phyloP scores from a whole-genome alignment of 2,329 filamentous ascomycete genomes.

The Xylaria sp. region DNA sequence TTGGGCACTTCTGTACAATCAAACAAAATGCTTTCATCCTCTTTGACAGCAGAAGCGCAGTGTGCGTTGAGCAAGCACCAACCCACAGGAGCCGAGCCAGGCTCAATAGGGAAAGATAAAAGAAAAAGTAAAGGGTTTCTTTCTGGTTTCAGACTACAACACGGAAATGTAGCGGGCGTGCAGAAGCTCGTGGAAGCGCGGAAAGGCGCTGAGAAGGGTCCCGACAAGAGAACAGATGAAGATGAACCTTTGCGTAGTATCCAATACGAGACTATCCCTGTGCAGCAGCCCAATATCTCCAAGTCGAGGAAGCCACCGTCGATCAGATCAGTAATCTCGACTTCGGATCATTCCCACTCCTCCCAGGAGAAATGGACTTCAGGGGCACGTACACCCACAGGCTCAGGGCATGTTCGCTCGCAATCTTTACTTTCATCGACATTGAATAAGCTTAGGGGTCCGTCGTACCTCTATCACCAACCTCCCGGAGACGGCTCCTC shows the following conservation, averaged over 20 bases:
- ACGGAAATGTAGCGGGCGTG: conserved; percentile 43
- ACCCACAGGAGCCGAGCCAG: conserved; percentile 10
- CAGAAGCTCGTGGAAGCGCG: conserved; percentile 43
- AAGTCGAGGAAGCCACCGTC: conserved; percentile 45
- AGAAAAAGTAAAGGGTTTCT: conserved; percentile 47
- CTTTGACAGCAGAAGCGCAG: conserved; percentile 30
- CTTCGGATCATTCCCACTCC: conserved; percentile 46
- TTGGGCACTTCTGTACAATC: conserved; percentile 40
- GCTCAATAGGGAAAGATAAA: conserved; percentile 39
- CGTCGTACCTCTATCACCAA: conserved; percentile 49
- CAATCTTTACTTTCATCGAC: conserved; percentile 49
- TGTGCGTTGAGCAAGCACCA: conserved; percentile 39
- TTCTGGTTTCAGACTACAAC: conserved; percentile 44
- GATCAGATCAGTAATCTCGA: conserved; percentile 44
- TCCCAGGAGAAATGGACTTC: conserved; percentile 45
- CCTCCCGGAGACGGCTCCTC: conserved; percentile 34
- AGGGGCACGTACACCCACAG: conserved; percentile 38
- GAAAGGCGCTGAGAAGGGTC: conserved; percentile 37
- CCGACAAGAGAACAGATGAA: conserved; percentile 38
- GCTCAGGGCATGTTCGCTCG: conserved; percentile 45
- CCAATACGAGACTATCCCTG: conserved; percentile 34
- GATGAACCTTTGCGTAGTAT: conserved; percentile 29
- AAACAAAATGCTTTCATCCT: conserved; percentile 36
- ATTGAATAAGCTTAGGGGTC: conserved; percentile 46
- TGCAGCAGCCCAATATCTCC: conserved; percentile 37